Evolutionary conservation across 805 yeast species (phyloP).

Genomic region (Pichia ethanolica): DNA sequence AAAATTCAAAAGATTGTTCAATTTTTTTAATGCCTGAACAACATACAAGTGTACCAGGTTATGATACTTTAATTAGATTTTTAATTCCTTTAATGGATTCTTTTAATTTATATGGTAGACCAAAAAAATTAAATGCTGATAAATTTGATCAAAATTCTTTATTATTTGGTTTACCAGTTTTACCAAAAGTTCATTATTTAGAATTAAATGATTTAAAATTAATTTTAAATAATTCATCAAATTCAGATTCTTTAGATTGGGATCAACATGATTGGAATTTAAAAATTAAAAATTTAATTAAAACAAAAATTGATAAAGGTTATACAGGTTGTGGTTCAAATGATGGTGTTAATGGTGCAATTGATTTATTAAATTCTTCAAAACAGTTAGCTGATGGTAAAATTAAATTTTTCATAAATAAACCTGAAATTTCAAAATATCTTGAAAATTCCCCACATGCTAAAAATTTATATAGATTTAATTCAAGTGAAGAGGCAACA

Average conservation of each 20-base stretch:
- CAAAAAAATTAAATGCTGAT: conserved; percentile 65
- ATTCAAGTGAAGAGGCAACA: conserved; percentile 1
- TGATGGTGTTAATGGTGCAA: conserved; percentile 55
- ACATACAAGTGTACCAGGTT: conserved; percentile 77
- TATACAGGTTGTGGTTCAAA: conserved; percentile 74
- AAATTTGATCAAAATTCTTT: conserved; percentile 58
- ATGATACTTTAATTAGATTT: conserved; percentile 78
- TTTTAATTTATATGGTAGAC: conserved; percentile 76
- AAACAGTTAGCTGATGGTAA: conserved; percentile 22
- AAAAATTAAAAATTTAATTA: conserved; percentile 48
- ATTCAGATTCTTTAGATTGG: conserved; percentile 39
- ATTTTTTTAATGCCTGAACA: conserved; percentile 78
- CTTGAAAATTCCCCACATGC: conserved; percentile 8
- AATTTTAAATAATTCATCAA: conserved; percentile 29
- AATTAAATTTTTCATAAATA: conserved; percentile 13
- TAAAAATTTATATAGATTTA: not conserved
- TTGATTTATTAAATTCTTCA: conserved; percentile 23
- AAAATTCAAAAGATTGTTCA: conserved; percentile 46
- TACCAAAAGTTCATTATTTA: conserved; percentile 69
- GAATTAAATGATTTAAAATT: conserved; percentile 52
- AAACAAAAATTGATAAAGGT: conserved; percentile 47
- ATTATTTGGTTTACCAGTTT: conserved; percentile 74
- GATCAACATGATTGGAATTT: conserved; percentile 50
- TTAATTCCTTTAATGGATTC: conserved; percentile 69
- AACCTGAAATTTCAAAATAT: conserved; percentile 8